Evolutionary conservation across 148 eudicot species (phyloP).

Genomic region (Suaeda aralocaspica): DNA sequence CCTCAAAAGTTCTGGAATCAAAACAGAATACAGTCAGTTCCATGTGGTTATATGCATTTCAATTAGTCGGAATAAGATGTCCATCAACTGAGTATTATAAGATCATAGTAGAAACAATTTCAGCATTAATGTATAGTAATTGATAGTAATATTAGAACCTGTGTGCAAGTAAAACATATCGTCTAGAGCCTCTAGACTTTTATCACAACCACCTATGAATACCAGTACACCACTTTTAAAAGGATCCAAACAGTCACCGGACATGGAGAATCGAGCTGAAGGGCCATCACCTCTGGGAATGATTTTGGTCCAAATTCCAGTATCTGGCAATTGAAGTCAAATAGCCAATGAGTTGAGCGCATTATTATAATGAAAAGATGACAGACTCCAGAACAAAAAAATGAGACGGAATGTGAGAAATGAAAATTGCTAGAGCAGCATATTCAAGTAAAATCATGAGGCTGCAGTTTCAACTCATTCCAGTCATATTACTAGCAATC

Average conservation of each 20-base stretch:
- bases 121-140: neutral
- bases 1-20: constrained; percentile 45
- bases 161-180: constrained; percentile 86
- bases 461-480: neutral
- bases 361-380: neutral
- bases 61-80: constrained; percentile 1
- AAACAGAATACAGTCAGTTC: constrained; percentile 6
- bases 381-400: neutral
- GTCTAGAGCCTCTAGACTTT: constrained; percentile 74
- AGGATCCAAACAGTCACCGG: constrained; percentile 87
- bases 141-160: constrained; percentile 36
- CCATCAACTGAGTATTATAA: neutral
- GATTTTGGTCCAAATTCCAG: constrained; percentile 68
- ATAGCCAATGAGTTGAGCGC: constrained; percentile 1
- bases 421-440: neutral
- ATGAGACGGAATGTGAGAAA: neutral
- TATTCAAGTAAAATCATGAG: neutral
- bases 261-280: constrained; percentile 92
- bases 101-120: neutral
- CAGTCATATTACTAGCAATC: neutral
- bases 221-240: constrained; percentile 59
- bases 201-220: constrained; percentile 88
- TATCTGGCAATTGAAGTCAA: constrained; percentile 39
- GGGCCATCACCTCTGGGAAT: constrained; percentile 68
- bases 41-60: neutral